Base-by-base conservation (phyloP, 1,139 yeast genomes). In the Wickerhamomyces sp. region DNA sequence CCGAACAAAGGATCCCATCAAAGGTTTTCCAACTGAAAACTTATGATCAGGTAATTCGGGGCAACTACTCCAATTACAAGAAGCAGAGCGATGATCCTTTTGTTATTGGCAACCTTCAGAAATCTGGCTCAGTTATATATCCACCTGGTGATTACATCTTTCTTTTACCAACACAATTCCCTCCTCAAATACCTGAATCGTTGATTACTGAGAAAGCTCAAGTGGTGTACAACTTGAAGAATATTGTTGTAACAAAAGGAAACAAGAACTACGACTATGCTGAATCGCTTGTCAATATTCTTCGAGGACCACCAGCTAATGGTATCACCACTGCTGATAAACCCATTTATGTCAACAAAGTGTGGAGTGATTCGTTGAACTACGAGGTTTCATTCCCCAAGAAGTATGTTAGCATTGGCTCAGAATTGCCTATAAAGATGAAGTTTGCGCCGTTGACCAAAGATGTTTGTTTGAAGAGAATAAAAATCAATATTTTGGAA, bases 231-330 rank as follows among this genome's bases (percentile, higher is more conserved):
- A 54, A 39, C 16, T 53, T 36, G 46, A 55, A 41, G 46, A 56
- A 40, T 36, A 52, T 28, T 35, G 49, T 39, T 14, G 44, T 40
- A 47, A 49, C 39, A 36, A 52, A 37, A 40, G 46, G 28, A 39
- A 50, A 25, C 41, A 35, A 46, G 30, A 22, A 25, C 27, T 33
- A 42, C 36, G 21, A 27, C 11, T 41, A 35, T 29, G 52, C 49
- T 5, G 51, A 52, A 13, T 45, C 41, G 15, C 52, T 55, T 16
- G 31, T 63, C 7, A 55, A 51, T 18, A 44, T 63, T 51, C 78
- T 86, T 6, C 67, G 95, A 42, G 74, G 85, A 0, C 95, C 96
- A 1, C 95, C 95, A 1, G 72, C 78, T n/a, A 71, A 72, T 46
- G 86, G 88, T 2, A 67, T 78, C 25, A 75, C 87, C 0, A 74